A percentile compares a stretch with the other conserved stretches of the same genome.
These are phyloP conservation scores for Chrysoporthe cubensis DNA, from an alignment of 2,329 filamentous ascomycete genomes.

Conservation along the genomic window DNA sequence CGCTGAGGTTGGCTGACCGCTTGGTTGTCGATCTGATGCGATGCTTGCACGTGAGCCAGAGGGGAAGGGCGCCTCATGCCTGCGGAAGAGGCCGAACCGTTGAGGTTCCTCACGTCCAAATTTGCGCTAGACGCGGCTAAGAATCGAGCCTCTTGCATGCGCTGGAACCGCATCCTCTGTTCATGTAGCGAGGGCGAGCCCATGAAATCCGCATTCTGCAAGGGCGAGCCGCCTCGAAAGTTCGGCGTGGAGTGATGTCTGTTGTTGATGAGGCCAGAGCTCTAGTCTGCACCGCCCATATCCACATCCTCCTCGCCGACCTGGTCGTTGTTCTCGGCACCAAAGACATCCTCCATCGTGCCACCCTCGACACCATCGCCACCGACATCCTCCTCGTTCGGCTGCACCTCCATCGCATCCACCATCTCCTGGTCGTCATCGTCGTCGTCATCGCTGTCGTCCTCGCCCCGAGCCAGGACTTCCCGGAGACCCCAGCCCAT, in stretches of 20 bases:
- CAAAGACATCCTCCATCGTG: constrained; percentile 53
- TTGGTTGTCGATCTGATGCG: neutral
- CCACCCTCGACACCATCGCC: constrained; percentile 57
- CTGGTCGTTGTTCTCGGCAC: constrained; percentile 35
- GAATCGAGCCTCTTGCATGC: neutral
- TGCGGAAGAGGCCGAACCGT: neutral
- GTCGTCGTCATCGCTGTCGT: constrained; percentile 39
- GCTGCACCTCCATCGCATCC: constrained; percentile 52
- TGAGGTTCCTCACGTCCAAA: neutral
- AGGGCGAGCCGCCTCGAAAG: neutral
- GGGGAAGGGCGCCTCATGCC: neutral
- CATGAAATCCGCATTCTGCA: neutral
- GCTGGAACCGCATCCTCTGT: neutral
- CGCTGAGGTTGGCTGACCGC: neutral
- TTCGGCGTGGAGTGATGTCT: neutral
- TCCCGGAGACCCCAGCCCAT: constrained; percentile 67
- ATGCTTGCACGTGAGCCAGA: neutral
- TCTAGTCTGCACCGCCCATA: constrained; percentile 38
- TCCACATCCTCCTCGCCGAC: constrained; percentile 40
- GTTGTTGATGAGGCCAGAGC: constrained; percentile 10
- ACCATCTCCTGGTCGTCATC: constrained; percentile 46
- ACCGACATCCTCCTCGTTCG: constrained; percentile 45
- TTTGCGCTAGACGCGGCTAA: too few species aligned
- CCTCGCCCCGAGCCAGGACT: constrained; percentile 56
- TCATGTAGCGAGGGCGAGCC: neutral